Conservation (phyloP, 2,329 filamentous ascomycete species). For the Didymosphaeria variabile region DNA sequence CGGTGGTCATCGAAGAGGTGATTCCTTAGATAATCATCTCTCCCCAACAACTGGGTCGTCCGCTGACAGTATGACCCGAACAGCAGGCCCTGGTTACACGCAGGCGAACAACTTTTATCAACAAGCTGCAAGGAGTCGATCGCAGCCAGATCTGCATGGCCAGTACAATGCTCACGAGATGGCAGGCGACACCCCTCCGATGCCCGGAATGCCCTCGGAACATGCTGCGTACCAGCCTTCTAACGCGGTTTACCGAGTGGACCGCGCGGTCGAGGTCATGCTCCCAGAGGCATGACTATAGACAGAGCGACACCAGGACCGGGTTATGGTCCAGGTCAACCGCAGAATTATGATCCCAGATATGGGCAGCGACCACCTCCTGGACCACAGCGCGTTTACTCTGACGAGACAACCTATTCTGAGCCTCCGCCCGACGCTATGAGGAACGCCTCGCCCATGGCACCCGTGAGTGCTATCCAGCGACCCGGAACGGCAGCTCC, state of each 20-base stretch:
- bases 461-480: slow-evolving; percentile 34
- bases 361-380: slow-evolving; percentile 36
- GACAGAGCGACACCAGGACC: slow-evolving; percentile 21
- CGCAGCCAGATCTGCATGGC: slow-evolving; percentile 68
- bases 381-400: slow-evolving; percentile 45
- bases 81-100: slow-evolving; percentile 17
- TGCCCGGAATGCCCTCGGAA: slow-evolving; percentile 60
- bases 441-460: slow-evolving; percentile 41
- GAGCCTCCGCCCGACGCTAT: slow-evolving; percentile 45
- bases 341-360: slow-evolving; percentile 39
- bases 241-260: slow-evolving; percentile 37
- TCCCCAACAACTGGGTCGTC: slow-evolving; percentile 27
- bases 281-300: slow-evolving; percentile 34
- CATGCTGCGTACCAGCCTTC: slow-evolving; percentile 48
- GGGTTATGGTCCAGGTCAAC: slow-evolving; percentile 31
- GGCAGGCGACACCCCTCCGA: slow-evolving; percentile 66
- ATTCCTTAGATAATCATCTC: slow-evolving; percentile 50
- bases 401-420: slow-evolving; percentile 46
- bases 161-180: slow-evolving; percentile 71
- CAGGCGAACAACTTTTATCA: slow-evolving; percentile 38
- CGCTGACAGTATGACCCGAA: slow-evolving; percentile 22
- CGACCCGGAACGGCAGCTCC: slow-evolving; percentile 46
- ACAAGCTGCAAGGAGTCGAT: slow-evolving; percentile 67
- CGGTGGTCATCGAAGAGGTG: slow-evolving; percentile 43
- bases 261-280: slow-evolving; percentile 40